Base-by-base conservation (phyloP, 2,329 filamentous ascomycete genomes). In the Fusarium pseudoanthophilum region DNA sequence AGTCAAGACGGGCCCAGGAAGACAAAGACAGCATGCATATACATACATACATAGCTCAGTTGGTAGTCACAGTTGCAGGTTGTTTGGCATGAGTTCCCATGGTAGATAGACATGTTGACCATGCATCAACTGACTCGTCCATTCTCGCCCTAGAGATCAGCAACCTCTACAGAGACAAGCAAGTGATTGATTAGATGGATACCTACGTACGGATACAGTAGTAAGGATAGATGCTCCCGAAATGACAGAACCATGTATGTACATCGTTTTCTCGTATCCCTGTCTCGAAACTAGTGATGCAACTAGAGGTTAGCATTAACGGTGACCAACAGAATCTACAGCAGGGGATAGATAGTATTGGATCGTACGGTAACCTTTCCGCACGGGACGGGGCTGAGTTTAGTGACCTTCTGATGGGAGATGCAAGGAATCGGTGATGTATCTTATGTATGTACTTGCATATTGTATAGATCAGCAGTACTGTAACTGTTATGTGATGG, bases 131-230 rank as follows among this genome's bases (percentile, higher is more conserved):
- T 56, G 59, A 64, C 58, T 55, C 59, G 28, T 9, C 24, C 32
- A 55, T 26, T 28, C 21, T 34, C n/a, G 34, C 15, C 37, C 37
- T 18, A 34, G 30, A 20, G 13, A n/a, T 45, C 18, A 49, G 37
- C 24, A 28, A 53, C 34, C 30, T 24, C 32, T 34, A 28, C 36
- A 18, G 9, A 37, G 36, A 37, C 36, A 37, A 36, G 8, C 46
- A 59, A 37, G 52, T 60, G 70, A 69, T 72, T 61, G 60, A 72
- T 72, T 72, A 65, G 70, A 72, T 69, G 32, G 28, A 24, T 32
- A 32, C 15, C 10, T 36, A 36, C 15, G 14, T 34, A 34, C 34
- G 34, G 28, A 28, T 30, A 30, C 30, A 30, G 30, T 34, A 16
- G 34, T 30, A 32, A 30, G 24, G 43, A 24, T 61, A 61, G 69